phyloP scores from a whole-genome alignment of 83 land plant genomes.

The Thuja plicata region DNA sequence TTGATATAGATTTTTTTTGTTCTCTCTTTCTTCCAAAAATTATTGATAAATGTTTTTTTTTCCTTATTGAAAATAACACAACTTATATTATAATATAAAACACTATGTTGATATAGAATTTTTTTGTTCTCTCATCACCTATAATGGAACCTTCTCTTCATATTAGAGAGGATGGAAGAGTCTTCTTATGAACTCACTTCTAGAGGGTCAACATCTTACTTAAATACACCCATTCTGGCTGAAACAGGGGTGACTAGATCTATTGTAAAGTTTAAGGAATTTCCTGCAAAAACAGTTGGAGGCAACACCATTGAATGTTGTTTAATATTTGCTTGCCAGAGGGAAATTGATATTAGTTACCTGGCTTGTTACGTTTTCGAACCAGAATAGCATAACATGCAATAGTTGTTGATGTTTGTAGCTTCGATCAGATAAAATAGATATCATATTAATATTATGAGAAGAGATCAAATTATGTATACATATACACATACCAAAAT shows the following conservation, averaged over 20 bases:
- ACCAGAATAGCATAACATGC: no score
- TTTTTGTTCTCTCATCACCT: not conserved
- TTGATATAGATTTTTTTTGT: not conserved
- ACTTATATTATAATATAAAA: not conserved
- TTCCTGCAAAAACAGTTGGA: not conserved
- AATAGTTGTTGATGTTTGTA: no score
- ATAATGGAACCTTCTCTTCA: not conserved
- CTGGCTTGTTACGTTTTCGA: no score
- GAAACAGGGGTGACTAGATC: not conserved
- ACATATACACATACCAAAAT: no score
- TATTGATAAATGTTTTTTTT: not conserved
- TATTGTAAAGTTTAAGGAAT: not conserved
- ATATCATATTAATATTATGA: no score
- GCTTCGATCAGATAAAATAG: no score
- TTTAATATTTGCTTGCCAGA: not conserved
- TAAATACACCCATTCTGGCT: not conserved
- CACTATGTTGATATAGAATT: not conserved
- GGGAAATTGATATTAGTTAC: not conserved
- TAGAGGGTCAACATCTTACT: not conserved
- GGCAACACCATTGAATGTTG: not conserved
- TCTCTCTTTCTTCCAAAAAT: not conserved
- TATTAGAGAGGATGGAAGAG: not conserved
- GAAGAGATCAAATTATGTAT: no score
- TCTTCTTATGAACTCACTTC: not conserved
- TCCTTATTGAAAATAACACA: not conserved